Percentiles rank a stretch among this genome's conserved stretches.
Evolutionary conservation across 305 asterid genomes (phyloP).

Genomic region (Euphrasia arctica): DNA sequence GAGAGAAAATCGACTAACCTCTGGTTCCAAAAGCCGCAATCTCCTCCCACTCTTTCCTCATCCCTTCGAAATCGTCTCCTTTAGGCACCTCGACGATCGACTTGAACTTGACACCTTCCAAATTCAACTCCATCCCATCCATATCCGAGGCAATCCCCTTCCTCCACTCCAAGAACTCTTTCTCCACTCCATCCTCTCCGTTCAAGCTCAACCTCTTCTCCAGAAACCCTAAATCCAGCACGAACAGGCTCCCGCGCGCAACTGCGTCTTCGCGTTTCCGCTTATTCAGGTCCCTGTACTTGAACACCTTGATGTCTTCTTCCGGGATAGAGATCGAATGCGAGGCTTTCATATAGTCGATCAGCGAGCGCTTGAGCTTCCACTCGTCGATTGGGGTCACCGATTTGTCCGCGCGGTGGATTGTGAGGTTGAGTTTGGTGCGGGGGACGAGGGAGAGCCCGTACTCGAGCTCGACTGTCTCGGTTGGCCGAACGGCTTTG

Average conservation of each 20-base stretch:
- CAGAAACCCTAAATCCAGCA: conserved; percentile 72
- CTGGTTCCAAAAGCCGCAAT: conserved; percentile 61
- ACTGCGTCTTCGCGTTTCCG: conserved; percentile 92
- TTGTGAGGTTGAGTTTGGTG: conserved; percentile 57
- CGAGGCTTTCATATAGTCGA: conserved; percentile 58
- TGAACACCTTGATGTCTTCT: conserved; percentile 57
- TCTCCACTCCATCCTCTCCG: conserved; percentile 51
- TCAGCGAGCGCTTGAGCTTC: conserved; percentile 79
- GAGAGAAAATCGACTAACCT: conserved; percentile 43
- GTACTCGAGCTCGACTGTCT: conserved; percentile 57
- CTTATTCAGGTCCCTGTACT: conserved; percentile 69
- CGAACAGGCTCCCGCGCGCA: conserved; percentile 63
- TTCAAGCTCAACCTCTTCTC: conserved; percentile 31
- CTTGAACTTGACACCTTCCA: conserved; percentile 74
- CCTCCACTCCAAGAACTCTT: conserved; percentile 65
- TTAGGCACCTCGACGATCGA: conserved; percentile 51
- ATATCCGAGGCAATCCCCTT: conserved; percentile 55
- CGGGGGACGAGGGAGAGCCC: conserved; percentile 76
- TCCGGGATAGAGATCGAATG: conserved; percentile 53
- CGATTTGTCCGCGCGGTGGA: conserved; percentile 84
- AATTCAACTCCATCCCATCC: conserved; percentile 84
- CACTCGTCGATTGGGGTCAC: conserved; percentile 78
- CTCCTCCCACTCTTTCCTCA: conserved; percentile 92
- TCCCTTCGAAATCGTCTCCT: conserved; percentile 68
- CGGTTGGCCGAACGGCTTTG: conserved; percentile 42